phyloP scores from a whole-genome alignment of 768 basidiomycete species.

The Boletus sp. region DNA sequence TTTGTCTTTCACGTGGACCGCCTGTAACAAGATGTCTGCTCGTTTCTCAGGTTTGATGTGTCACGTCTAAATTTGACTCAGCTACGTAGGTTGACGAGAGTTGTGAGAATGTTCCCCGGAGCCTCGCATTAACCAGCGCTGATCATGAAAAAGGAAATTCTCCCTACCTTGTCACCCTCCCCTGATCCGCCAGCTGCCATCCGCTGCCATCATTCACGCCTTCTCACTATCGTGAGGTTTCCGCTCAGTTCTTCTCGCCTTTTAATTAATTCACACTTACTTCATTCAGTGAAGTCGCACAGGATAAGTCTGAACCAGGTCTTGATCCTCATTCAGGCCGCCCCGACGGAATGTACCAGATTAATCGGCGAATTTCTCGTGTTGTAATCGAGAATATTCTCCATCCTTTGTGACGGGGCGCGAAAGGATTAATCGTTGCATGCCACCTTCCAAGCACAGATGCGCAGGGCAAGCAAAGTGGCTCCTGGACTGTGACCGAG shows the following conservation, averaged over 20 bases:
- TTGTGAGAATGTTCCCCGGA: constrained; percentile 5
- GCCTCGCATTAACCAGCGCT: constrained; percentile 14
- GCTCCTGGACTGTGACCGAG: constrained; percentile 6
- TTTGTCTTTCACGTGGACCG: constrained; percentile 9
- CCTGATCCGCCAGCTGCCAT: constrained; percentile 29
- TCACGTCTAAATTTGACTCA: constrained; percentile 8
- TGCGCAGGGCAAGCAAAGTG: constrained; percentile 8
- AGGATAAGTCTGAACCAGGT: constrained; percentile 5
- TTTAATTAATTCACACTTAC: constrained; percentile 28
- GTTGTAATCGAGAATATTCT: constrained; percentile 6
- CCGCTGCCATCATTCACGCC: constrained; percentile 27
- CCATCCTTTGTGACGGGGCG: constrained; percentile 8
- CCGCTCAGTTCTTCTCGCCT: constrained; percentile 20
- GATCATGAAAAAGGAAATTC: constrained; percentile 31
- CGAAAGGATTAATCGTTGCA: constrained; percentile 5
- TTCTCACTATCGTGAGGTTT: constrained; percentile 33
- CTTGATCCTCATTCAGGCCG: constrained; percentile 15
- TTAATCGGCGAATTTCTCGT: constrained; percentile 18
- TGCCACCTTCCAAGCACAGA: constrained; percentile 9
- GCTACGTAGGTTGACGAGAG: constrained; percentile 6
- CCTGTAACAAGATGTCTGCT: constrained; percentile 2
- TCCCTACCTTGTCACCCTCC: constrained; percentile 21
- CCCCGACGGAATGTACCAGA: constrained; percentile 9
- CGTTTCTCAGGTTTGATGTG: constrained; percentile 3
- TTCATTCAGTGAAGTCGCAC: constrained; percentile 16